Conservation (phyloP, 176 grass and related monocot species). For the Aegilops bicornis region DNA sequence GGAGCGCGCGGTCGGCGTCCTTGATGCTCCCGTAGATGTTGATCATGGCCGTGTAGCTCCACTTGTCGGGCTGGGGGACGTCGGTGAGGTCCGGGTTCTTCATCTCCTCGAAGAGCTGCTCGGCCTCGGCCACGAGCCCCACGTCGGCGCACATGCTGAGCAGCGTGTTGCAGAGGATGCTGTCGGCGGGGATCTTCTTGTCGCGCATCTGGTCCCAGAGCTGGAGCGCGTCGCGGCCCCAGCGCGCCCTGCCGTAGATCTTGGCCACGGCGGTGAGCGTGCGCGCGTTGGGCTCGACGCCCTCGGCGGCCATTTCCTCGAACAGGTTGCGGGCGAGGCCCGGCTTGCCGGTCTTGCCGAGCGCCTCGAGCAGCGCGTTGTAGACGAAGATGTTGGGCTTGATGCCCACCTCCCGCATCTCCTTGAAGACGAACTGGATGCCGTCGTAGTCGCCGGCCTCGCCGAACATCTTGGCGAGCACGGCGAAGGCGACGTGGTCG, state of each 20-base stretch:
- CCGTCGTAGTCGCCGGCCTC: constrained; percentile 81
- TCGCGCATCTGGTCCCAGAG: constrained; percentile 69
- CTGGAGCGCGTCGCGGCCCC: constrained; percentile 71
- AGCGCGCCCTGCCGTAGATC: constrained; percentile 80
- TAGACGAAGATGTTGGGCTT: constrained; percentile 89
- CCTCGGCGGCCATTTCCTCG: constrained; percentile 66
- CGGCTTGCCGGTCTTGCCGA: constrained; percentile 62
- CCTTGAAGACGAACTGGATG: constrained; percentile 65
- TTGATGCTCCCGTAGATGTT: constrained; percentile 76
- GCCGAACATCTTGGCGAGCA: constrained; percentile 87
- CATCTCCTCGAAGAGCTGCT: constrained; percentile 88
- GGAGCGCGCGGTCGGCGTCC: constrained; percentile 53
- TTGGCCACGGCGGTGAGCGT: constrained; percentile 84
- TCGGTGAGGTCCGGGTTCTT: constrained; percentile 25
- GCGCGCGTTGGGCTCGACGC: constrained; percentile 71
- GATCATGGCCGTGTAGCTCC: constrained; percentile 93
- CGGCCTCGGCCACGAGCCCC: constrained; percentile 60
- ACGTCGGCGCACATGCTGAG: constrained; percentile 94
- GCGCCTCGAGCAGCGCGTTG: constrained; percentile 81
- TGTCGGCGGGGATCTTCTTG: constrained; percentile 65
- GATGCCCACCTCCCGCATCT: constrained; percentile 65
- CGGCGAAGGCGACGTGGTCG: constrained; percentile 72
- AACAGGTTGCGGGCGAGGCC: constrained; percentile 79
- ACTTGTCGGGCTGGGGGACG: constrained; percentile 58
- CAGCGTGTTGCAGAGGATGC: constrained; percentile 90